Base-by-base conservation (phyloP, 345 rosid genomes). In the Hirschfeldia incana region DNA sequence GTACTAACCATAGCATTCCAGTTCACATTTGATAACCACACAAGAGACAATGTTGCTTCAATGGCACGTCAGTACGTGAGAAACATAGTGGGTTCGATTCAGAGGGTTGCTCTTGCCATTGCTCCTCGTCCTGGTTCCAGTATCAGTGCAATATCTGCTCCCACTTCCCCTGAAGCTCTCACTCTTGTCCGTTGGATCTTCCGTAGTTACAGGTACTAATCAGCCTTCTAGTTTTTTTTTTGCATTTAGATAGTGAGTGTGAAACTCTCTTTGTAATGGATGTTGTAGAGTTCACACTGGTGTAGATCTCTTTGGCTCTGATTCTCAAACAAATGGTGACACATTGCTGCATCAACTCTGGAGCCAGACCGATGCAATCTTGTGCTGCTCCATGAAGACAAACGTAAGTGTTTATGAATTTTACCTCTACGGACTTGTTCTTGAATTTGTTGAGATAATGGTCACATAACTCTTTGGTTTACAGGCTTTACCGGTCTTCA, bases 31-130 rank as follows among this genome's bases (percentile, higher is more conserved):
- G 98, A 94, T 86, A 89, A 85, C 83, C 95, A 94, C 77, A 37
- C 88, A 70, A 89, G 85, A 73, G 97, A 94, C 76, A 91, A 80
- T 67, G 98, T 92, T 66, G 98, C 98, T 67, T 88, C 90, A 21
- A 94, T 94, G 97, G 98, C 98, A 55, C 97, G 97, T 44, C 97
- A 92, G 67, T 94, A 92, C 33, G 92, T 94, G 53, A 89, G 95
- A 3, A 88, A 91, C 82, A 88, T 92, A 34, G 93, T 94, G 58
- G 95, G 94, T 7, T 94, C 97, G 6, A 97, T 94, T 73, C 98
- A 94, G 85, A 91, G 98, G 87, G 95, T 94, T 80, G 97, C 98
- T 78, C 81, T 92, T 87, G 98, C 97, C 62, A 94, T 94, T 75
- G 83, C 97, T 6, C 98, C 97, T 8, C 83, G 84, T 67, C 83